Evolutionary conservation across 352 stramenopile species (phyloP).

Genomic region (Stephanocyclus meneghinianus): DNA sequence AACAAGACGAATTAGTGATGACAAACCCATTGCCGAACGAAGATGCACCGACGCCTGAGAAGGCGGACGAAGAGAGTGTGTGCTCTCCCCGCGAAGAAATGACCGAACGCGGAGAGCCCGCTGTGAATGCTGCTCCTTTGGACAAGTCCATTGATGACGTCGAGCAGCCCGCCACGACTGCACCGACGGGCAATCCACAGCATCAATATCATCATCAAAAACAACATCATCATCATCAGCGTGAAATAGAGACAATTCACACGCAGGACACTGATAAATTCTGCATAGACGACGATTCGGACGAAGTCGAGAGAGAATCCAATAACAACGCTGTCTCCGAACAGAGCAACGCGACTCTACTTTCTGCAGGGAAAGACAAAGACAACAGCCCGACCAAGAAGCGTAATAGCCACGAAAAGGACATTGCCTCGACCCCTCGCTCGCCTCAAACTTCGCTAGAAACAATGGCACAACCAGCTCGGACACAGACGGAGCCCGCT

Average conservation of each 20-base stretch:
- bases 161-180: too few relatives aligned
- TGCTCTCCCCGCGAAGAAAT: too few relatives aligned
- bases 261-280: neutral
- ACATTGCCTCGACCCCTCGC: neutral
- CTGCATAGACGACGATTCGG: conserved; percentile 15
- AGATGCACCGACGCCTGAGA: too few relatives aligned
- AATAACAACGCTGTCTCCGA: neutral
- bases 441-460: neutral
- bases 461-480: neutral
- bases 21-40: too few relatives aligned
- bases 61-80: too few relatives aligned
- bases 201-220: too few relatives aligned
- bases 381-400: neutral
- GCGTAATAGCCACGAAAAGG: neutral
- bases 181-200: too few relatives aligned
- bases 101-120: too few relatives aligned
- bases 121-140: too few relatives aligned
- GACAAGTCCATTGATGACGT: too few relatives aligned
- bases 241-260: neutral
- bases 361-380: neutral
- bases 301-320: neutral
- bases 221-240: neutral
- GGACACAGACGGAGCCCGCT: neutral
- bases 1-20: too few relatives aligned
- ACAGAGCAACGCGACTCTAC: neutral